Evolutionary conservation across 805 yeast species (phyloP).

Genomic region (Citeromyces matritensis): DNA sequence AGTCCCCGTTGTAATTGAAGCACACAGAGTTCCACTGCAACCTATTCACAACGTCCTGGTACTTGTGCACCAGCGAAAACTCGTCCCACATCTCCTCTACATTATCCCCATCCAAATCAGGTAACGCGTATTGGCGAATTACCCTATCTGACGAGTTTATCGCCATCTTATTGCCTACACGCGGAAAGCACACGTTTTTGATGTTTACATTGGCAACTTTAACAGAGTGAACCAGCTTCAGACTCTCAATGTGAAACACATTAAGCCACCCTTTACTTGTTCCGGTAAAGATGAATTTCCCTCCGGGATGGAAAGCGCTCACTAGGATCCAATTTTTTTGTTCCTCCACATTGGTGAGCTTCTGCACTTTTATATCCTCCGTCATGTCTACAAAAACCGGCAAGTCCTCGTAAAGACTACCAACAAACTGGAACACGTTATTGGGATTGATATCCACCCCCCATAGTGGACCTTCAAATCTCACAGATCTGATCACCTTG

Average conservation of each 20-base stretch:
- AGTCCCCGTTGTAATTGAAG: slow-evolving; percentile 66
- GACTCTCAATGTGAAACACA: slow-evolving; percentile 18
- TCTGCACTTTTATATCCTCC: slow-evolving; percentile 2
- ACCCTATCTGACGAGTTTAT: slow-evolving; percentile 69
- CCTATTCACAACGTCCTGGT: slow-evolving; percentile 81
- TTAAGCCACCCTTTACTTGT: slow-evolving; percentile 71
- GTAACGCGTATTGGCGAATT: slow-evolving; percentile 44
- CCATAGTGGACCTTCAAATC: slow-evolving; percentile 67
- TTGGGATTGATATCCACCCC: slow-evolving; percentile 40
- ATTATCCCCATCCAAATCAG: slow-evolving; percentile 15
- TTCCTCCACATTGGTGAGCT: slow-evolving; percentile 6
- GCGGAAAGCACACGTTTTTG: slow-evolving; percentile 47
- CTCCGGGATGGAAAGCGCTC: slow-evolving; percentile 34
- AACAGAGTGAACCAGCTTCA: slow-evolving; percentile 12
- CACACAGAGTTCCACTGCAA: slow-evolving; percentile 79
- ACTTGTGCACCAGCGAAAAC: slow-evolving; percentile 61
- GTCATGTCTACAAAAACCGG: slow-evolving; percentile 34
- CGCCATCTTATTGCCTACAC: slow-evolving; percentile 46
- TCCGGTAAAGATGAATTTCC: slow-evolving; percentile 50
- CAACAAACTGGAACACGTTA: slow-evolving; percentile 32
- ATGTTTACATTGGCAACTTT: slow-evolving; percentile 59
- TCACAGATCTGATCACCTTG: slow-evolving; percentile 22
- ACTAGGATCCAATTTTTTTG: slow-evolving; percentile 25
- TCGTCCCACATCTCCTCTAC: slow-evolving; percentile 18
- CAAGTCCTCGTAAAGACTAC: slow-evolving; percentile 47